Conservation (phyloP, 768 basidiomycete species). For the Tylopilus vinaceipallidus region DNA sequence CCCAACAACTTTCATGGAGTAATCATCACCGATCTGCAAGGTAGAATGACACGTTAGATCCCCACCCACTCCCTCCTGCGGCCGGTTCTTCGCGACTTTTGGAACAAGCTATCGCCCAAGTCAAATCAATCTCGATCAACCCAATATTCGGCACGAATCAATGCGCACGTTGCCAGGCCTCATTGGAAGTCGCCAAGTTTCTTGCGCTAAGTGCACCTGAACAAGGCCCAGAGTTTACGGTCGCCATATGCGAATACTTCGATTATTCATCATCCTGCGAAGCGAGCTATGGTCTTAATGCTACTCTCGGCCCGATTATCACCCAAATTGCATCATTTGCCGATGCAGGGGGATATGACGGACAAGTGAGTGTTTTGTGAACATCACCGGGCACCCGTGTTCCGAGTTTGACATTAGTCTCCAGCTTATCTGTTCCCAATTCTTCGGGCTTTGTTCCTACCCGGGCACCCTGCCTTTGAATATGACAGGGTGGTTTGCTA, state of each 20-base stretch:
- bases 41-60: constrained; percentile 57
- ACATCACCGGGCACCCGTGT: neutral
- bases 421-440: constrained; percentile 60
- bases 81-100: constrained; percentile 48
- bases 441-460: constrained; percentile 52
- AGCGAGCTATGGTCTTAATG: constrained; percentile 43
- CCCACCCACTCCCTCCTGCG: constrained; percentile 61
- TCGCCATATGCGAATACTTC: constrained; percentile 60
- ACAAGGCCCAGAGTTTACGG: constrained; percentile 53
- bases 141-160: constrained; percentile 50
- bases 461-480: constrained; percentile 61
- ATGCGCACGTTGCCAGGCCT: constrained; percentile 60
- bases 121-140: constrained; percentile 53
- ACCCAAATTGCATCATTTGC: constrained; percentile 74
- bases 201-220: constrained; percentile 61
- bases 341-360: constrained; percentile 70
- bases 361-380: constrained; percentile 45
- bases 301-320: constrained; percentile 51
- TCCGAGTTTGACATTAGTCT: neutral
- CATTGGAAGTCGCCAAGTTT: constrained; percentile 63
- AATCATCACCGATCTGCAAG: neutral
- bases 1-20: neutral
- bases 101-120: constrained; percentile 51
- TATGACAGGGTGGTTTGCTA: constrained; percentile 67
- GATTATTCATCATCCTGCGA: constrained; percentile 52